A percentile compares a stretch with the other conserved stretches of the same genome.
Conservation (phyloP, 768 basidiomycete species). For the Cubamyces sp. region DNA sequence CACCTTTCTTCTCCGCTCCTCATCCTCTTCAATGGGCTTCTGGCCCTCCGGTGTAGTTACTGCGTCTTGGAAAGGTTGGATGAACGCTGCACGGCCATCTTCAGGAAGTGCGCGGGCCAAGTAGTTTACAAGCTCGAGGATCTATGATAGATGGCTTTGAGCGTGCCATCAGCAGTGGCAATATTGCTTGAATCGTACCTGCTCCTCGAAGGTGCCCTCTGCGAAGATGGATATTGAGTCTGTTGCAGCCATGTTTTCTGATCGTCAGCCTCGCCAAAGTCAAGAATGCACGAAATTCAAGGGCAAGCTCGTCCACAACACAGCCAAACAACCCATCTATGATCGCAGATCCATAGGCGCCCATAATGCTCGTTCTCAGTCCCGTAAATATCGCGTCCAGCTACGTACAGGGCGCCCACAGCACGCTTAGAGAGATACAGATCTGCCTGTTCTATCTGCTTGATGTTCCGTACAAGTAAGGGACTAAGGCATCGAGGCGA, state of each 20-base stretch:
- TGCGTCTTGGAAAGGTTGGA: conserved; percentile 68
- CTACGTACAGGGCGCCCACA: too few species aligned
- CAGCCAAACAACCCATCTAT: conserved; percentile 14
- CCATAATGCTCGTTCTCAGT: not conserved
- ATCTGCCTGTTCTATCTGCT: too few species aligned
- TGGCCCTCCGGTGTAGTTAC: conserved; percentile 55
- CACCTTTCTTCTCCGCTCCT: conserved; percentile 53
- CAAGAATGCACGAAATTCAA: conserved; percentile 22
- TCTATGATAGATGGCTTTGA: conserved; percentile 42
- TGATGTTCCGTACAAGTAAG: too few species aligned
- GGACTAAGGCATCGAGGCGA: too few species aligned
- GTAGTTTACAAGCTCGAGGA: conserved; percentile 79
- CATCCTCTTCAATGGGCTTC: conserved; percentile 58
- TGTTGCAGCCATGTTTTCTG: conserved; percentile 56
- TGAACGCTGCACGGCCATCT: conserved; percentile 63
- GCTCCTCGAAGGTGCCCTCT: conserved; percentile 88
- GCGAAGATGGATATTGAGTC: conserved; percentile 86
- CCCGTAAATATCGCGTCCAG: too few species aligned
- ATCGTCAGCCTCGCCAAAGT: conserved; percentile 7
- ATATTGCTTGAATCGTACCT: conserved; percentile 46
- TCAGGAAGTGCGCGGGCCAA: conserved; percentile 68
- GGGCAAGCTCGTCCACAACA: conserved; percentile 17
- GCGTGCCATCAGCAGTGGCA: not conserved
- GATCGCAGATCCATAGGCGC: not conserved
- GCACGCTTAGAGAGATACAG: too few species aligned